Percentiles rank a stretch among this genome's conserved stretches.
Evolutionary conservation across 148 eudicot species (phyloP).

Genomic region (Gaultheria prostrata): DNA sequence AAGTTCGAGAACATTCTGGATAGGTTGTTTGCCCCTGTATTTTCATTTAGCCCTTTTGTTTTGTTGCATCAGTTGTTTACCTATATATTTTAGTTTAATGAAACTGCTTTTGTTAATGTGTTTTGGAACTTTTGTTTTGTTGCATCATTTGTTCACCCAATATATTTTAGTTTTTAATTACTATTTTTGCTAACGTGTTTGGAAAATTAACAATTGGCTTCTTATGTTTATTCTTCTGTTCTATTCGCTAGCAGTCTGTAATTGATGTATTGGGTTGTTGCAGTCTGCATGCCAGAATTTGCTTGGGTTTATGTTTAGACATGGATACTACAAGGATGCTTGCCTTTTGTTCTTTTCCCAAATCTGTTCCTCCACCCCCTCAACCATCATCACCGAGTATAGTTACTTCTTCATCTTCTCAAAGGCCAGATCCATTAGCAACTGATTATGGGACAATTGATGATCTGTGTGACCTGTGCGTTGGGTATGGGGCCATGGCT

Average conservation of each 20-base stretch:
- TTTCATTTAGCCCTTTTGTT: background rate
- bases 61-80: background rate
- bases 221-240: background rate
- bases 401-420: constrained; percentile 73
- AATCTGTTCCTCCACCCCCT: constrained; percentile 67
- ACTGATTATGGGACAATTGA: constrained; percentile 96
- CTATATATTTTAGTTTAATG: background rate
- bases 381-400: constrained; percentile 62
- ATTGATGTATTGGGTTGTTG: constrained; percentile 25
- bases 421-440: constrained; percentile 71
- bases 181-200: background rate
- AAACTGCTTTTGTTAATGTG: background rate
- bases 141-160: too few relatives aligned
- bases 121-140: background rate
- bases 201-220: too few relatives aligned
- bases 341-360: constrained; percentile 83
- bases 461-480: constrained; percentile 72
- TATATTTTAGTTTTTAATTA: background rate
- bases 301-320: constrained; percentile 89
- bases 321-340: constrained; percentile 85
- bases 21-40: background rate
- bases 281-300: constrained; percentile 88
- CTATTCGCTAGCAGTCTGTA: background rate
- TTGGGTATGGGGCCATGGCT: constrained; percentile 80
- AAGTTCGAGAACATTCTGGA: background rate